Conservation (phyloP, 2,329 filamentous ascomycete genomes). For the Thelonectria discophora region DNA sequence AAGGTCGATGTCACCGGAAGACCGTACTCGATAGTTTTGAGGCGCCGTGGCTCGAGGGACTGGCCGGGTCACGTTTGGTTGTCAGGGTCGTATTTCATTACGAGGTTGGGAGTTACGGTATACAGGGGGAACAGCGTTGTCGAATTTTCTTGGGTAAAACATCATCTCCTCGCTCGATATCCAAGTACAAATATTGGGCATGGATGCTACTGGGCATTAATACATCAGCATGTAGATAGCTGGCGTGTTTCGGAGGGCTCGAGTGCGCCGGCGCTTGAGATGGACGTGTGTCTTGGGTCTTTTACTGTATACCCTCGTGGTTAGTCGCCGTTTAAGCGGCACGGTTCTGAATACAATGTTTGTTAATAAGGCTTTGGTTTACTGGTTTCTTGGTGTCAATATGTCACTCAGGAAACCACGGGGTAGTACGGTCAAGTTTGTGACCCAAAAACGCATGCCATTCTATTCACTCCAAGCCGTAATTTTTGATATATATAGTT, state of each 20-base stretch:
- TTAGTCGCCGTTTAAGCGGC: constrained; percentile 2
- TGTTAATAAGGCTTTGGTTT: neutral
- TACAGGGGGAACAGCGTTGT: constrained; percentile 8
- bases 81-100: neutral
- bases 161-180: neutral
- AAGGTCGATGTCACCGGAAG: constrained; percentile 40
- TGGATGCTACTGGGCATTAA: neutral
- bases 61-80: neutral
- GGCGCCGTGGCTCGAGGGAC: neutral
- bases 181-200: neutral
- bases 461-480: constrained; percentile 14
- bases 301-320: constrained; percentile 22
- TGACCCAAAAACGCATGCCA: constrained; percentile 14
- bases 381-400: neutral
- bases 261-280: constrained; percentile 9
- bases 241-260: constrained; percentile 1
- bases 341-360: constrained; percentile 10
- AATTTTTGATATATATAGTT: constrained; percentile 13
- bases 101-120: constrained; percentile 7
- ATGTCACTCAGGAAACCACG: neutral
- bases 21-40: constrained; percentile 33
- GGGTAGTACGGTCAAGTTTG: neutral
- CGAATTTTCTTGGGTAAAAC: constrained; percentile 10
- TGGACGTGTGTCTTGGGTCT: neutral
- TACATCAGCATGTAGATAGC: constrained; percentile 10